Conservation (phyloP, 2,329 filamentous ascomycete species). For the Leptosphaerulina australis region DNA sequence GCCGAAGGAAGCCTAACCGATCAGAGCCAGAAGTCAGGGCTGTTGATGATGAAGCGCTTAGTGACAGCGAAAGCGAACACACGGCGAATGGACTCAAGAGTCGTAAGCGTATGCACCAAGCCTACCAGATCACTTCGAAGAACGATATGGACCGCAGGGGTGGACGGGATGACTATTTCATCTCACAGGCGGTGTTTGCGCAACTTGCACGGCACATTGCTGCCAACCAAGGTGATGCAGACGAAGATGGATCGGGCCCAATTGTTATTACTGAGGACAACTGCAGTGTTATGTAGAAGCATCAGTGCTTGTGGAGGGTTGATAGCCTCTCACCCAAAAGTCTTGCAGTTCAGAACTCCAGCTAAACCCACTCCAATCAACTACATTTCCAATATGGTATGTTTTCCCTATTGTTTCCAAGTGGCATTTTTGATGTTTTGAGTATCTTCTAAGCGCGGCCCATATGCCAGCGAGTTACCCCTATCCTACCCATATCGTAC, state of each 20-base stretch:
- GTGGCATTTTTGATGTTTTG: neutral
- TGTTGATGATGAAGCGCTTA: constrained; percentile 18
- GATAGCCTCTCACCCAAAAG: too few species aligned
- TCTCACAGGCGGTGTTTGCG: constrained; percentile 54
- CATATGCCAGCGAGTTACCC: constrained; percentile 15
- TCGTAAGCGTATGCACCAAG: constrained; percentile 64
- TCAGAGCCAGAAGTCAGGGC: constrained; percentile 11
- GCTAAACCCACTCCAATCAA: neutral
- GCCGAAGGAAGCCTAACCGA: constrained; percentile 19
- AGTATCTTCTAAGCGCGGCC: constrained; percentile 13
- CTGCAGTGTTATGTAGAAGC: constrained; percentile 37
- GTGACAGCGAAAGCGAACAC: constrained; percentile 48
- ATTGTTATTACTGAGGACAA: constrained; percentile 42
- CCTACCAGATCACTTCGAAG: constrained; percentile 65
- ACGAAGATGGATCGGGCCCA: constrained; percentile 30
- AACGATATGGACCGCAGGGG: constrained; percentile 66
- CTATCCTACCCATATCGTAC: neutral
- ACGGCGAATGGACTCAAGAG: constrained; percentile 58
- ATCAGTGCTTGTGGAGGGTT: too few species aligned
- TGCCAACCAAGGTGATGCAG: constrained; percentile 25
- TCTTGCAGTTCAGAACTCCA: neutral
- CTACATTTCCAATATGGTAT: constrained; percentile 12
- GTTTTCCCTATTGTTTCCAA: constrained; percentile 6
- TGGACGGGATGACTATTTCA: constrained; percentile 62
- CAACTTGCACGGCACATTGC: constrained; percentile 45